Conservation (phyloP, 768 basidiomycete genomes). For the Suillus weaverae region DNA sequence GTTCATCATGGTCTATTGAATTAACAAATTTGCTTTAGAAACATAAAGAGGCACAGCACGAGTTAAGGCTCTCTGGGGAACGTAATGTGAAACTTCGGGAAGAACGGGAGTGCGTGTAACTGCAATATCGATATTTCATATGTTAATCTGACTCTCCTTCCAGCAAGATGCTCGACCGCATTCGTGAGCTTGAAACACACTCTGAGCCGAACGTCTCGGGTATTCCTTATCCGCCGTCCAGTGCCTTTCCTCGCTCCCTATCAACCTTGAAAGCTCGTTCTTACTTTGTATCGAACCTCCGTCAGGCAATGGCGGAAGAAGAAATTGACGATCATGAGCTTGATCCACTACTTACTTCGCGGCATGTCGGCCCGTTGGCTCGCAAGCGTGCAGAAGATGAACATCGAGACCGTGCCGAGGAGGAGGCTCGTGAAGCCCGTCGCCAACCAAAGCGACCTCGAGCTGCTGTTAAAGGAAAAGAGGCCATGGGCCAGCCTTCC, state of each 20-base stretch:
- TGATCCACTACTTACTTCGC: slow-evolving; percentile 47
- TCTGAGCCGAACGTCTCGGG: slow-evolving; percentile 31
- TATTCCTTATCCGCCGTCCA: slow-evolving; percentile 39
- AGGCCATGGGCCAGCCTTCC: slow-evolving; percentile 20
- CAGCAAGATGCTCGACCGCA: slow-evolving; percentile 59
- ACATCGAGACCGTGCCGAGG: slow-evolving; percentile 40
- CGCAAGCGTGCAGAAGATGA: slow-evolving; percentile 48
- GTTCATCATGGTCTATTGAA: not conserved
- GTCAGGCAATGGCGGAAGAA: slow-evolving; percentile 47
- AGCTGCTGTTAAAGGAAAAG: slow-evolving; percentile 41
- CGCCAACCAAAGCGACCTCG: slow-evolving; percentile 35
- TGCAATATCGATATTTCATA: slow-evolving; percentile 5
- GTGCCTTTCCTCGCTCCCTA: slow-evolving; percentile 51
- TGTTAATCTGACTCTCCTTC: slow-evolving; percentile 1
- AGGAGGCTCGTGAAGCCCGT: slow-evolving; percentile 45
- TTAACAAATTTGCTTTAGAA: slow-evolving; percentile 42
- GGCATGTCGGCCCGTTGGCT: slow-evolving; percentile 46
- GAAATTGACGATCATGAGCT: slow-evolving; percentile 42
- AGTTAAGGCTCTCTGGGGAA: slow-evolving; percentile 60
- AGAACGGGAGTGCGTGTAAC: slow-evolving; percentile 57
- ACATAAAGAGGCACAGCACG: slow-evolving; percentile 57
- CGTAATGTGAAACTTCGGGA: slow-evolving; percentile 60
- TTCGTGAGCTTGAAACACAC: slow-evolving; percentile 57
- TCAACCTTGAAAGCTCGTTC: slow-evolving; percentile 43
- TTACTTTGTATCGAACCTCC: slow-evolving; percentile 48